A percentile compares a stretch with the other conserved stretches of the same genome.
These are phyloP conservation scores for Penicillium parvum DNA, from an alignment of 495 filamentous ascomycete genomes.

Conservation along the genomic window DNA sequence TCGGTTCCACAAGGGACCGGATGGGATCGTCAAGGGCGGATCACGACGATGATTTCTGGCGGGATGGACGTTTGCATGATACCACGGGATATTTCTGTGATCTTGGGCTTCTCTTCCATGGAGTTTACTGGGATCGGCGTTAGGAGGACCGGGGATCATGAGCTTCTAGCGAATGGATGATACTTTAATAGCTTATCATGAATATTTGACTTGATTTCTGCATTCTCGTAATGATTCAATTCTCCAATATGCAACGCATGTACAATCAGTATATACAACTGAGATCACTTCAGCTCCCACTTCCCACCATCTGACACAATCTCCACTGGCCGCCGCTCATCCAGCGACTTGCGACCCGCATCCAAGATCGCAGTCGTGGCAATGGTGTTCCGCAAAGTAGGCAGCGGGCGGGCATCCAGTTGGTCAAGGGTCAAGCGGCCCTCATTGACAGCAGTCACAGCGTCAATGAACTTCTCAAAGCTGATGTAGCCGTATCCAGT, in stretches of 20 bases:
- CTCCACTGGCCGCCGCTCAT: constrained; percentile 71
- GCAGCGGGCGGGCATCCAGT: constrained; percentile 73
- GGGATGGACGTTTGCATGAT: constrained; percentile 24
- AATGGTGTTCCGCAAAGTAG: constrained; percentile 83
- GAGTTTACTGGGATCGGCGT: neutral
- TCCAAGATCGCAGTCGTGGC: constrained; percentile 88
- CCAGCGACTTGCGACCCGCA: constrained; percentile 74
- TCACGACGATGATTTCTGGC: constrained; percentile 26
- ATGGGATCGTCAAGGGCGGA: constrained; percentile 37
- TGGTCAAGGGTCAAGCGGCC: constrained; percentile 64
- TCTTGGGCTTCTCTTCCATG: constrained; percentile 5
- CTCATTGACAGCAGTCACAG: constrained; percentile 71
- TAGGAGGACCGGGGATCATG: neutral
- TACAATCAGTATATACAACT: constrained; percentile 3
- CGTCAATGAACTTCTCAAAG: constrained; percentile 95
- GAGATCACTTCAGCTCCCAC: constrained; percentile 67
- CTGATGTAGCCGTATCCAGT: constrained; percentile 89
- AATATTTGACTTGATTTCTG: too few relatives aligned
- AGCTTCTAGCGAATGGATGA: neutral
- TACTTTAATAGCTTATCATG: neutral
- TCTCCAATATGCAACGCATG: too few relatives aligned
- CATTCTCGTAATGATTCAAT: too few relatives aligned
- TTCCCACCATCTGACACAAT: constrained; percentile 59
- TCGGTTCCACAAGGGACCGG: constrained; percentile 52
- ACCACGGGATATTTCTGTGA: constrained; percentile 22